Conservation (phyloP, 2,329 filamentous ascomycete species). For the Cercospora berteroae region DNA sequence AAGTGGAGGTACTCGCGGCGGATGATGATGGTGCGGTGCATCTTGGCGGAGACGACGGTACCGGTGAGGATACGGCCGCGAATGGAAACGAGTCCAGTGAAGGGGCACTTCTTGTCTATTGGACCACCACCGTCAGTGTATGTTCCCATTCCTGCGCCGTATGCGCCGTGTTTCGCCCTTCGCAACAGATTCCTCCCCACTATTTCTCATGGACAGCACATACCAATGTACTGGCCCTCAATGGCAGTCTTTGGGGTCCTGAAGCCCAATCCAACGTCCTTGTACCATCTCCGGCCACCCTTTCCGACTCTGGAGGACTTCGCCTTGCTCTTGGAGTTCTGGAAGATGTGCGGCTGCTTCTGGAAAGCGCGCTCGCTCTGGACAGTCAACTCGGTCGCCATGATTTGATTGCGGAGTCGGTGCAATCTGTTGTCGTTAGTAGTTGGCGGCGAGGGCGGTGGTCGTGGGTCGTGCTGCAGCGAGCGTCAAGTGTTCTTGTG, state of each 20-base stretch:
- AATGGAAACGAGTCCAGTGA: constrained; percentile 98
- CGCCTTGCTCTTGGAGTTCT: constrained; percentile 92
- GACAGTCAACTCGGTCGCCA: constrained; percentile 98
- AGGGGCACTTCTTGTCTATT: constrained; percentile 99
- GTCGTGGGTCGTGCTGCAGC: constrained; percentile 8
- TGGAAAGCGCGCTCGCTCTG: constrained; percentile 99
- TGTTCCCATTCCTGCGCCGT: constrained; percentile 10
- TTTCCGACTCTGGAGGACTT: constrained; percentile 80
- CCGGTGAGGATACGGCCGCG: constrained; percentile 99
- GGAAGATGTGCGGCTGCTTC: constrained; percentile 99
- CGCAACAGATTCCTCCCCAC: constrained; percentile 9
- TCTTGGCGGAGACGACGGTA: constrained; percentile 99
- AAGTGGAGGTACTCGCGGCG: constrained; percentile 99
- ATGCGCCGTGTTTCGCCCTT: neutral
- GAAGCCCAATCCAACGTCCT: constrained; percentile 99
- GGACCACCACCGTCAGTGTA: constrained; percentile 18
- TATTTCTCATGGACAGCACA: constrained; percentile 40
- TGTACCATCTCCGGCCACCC: constrained; percentile 95
- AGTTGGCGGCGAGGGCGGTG: constrained; percentile 11
- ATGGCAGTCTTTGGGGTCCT: constrained; percentile 97
- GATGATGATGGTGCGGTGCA: constrained; percentile 99
- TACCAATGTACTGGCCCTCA: constrained; percentile 99
- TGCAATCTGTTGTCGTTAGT: constrained; percentile 21
- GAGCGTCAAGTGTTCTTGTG: constrained; percentile 4
- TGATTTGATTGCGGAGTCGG: constrained; percentile 64